A percentile compares a stretch with the other conserved stretches of the same genome.
Evolutionary conservation across 495 filamentous ascomycete genomes (phyloP).

Genomic region (Neurospora sp.): DNA sequence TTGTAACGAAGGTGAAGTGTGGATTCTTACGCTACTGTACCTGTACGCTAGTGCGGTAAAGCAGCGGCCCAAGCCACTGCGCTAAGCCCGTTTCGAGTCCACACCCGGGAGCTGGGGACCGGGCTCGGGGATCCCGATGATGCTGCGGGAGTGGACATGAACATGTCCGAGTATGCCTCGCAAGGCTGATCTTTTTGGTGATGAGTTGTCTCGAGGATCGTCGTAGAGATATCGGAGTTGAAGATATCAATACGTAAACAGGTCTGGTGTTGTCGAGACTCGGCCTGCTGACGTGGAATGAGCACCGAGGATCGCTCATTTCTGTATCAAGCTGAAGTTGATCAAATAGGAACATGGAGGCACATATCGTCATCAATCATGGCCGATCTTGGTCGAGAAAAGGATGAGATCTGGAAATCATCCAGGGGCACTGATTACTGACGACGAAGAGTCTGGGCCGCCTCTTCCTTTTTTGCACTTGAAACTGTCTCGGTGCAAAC

Average conservation of each 20-base stretch:
- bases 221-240: background rate
- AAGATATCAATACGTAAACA: background rate
- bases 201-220: background rate
- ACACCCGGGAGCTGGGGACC: background rate
- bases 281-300: background rate
- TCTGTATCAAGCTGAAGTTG: background rate
- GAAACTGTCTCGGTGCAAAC: background rate
- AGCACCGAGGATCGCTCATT: background rate
- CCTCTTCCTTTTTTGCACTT: background rate
- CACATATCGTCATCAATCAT: background rate
- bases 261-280: background rate
- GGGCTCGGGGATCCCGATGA: background rate
- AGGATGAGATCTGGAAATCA: background rate
- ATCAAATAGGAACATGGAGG: background rate
- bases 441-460: background rate
- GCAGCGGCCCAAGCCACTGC: background rate
- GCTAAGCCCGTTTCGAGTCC: background rate
- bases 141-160: background rate
- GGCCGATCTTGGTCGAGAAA: background rate
- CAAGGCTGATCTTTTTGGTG: background rate
- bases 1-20: background rate
- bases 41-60: background rate
- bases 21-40: background rate
- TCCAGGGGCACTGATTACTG: background rate
- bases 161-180: background rate